phyloP scores from a whole-genome alignment of 139 green algal genomes.

The Gonium pectorale region DNA sequence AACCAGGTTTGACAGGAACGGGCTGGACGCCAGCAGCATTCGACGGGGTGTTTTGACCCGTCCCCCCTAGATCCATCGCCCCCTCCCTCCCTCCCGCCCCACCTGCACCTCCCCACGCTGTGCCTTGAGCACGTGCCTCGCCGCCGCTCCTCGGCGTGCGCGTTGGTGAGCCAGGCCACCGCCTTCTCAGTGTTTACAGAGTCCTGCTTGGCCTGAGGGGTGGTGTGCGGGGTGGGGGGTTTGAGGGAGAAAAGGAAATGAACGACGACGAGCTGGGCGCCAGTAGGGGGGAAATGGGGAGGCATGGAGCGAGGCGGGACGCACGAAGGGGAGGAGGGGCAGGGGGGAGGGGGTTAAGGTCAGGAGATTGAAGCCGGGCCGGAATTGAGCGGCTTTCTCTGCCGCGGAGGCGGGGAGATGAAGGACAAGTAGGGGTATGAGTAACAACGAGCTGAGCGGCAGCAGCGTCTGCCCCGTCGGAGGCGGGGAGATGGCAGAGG shows the following conservation, averaged over 20 bases:
- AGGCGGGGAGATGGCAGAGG: not conserved
- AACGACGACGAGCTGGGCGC: not conserved
- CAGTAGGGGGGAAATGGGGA: not conserved
- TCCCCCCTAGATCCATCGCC: not conserved
- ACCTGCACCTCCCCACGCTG: conserved; percentile 47
- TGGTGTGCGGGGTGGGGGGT: not conserved
- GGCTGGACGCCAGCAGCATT: not conserved
- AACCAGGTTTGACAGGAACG: not conserved
- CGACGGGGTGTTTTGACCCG: not conserved
- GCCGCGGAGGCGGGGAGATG: not conserved
- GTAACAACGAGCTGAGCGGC: no score
- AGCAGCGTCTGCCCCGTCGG: not conserved
- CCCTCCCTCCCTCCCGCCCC: not conserved
- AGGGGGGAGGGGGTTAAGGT: not conserved
- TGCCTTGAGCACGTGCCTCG: conserved; percentile 38
- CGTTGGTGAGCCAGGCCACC: conserved; percentile 58
- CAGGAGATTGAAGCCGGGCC: not conserved
- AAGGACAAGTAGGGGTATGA: not conserved
- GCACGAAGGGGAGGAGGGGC: not conserved
- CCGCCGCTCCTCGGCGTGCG: conserved; percentile 62
- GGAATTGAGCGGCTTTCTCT: no score
- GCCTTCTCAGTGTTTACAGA: conserved; percentile 61
- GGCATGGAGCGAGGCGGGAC: not conserved
- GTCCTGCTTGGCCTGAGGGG: conserved; percentile 41
- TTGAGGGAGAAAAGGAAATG: not conserved